Percentiles rank a stretch among this genome's conserved stretches.
These are phyloP conservation scores for Auxenochlorella protothecoides DNA, from an alignment of 139 green algal species.

Conservation along the genomic window DNA sequence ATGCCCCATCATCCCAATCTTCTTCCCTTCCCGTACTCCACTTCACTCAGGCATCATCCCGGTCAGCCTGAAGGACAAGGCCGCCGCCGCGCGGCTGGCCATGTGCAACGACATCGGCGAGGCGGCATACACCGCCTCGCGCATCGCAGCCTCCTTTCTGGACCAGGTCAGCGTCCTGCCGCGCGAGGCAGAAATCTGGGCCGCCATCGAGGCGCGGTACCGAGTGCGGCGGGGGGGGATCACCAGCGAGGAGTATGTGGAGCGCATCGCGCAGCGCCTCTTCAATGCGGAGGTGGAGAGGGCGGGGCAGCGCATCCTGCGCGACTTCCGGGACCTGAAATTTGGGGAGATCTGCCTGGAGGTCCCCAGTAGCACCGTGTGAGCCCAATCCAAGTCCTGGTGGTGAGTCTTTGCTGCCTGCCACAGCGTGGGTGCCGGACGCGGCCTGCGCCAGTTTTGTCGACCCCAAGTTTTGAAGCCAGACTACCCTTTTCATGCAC, in stretches of 20 bases:
- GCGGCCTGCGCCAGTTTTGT: too few species aligned
- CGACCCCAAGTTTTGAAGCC: too few species aligned
- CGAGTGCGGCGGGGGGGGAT: conserved; percentile 10
- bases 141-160: conserved; percentile 59
- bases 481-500: too few species aligned
- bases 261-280: conserved; percentile 48
- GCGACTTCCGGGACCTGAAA: conserved; percentile 57
- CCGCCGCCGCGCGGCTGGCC: conserved; percentile 73
- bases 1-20: background rate
- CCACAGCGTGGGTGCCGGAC: too few species aligned
- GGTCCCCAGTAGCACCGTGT: conserved; percentile 27
- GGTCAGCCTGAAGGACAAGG: conserved; percentile 63
- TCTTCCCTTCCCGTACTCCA: too few species aligned
- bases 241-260: conserved; percentile 61
- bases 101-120: conserved; percentile 98
- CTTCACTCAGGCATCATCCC: conserved; percentile 36
- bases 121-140: conserved; percentile 75
- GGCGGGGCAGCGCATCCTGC: conserved; percentile 73
- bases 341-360: conserved; percentile 80
- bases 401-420: too few species aligned
- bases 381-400: too few species aligned
- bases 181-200: background rate
- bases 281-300: conserved; percentile 74
- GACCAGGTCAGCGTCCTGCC: conserved; percentile 48
- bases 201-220: conserved; percentile 13